phyloP scores from a whole-genome alignment of 2,329 filamentous ascomycete species.

The Talaromyces sp. region DNA sequence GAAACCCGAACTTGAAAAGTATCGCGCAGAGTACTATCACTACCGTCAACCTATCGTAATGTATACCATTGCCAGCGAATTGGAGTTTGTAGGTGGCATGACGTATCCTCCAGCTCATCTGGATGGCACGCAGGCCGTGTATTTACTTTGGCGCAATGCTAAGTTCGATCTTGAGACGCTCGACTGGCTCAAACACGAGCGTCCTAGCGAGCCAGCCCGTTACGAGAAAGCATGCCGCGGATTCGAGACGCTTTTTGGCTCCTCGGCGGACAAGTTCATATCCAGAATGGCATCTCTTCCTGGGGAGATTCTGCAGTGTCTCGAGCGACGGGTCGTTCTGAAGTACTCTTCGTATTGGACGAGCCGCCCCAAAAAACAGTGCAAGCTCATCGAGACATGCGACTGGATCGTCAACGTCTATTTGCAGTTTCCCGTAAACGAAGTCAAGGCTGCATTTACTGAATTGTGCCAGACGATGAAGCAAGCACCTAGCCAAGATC shows the following conservation, averaged over 20 bases:
- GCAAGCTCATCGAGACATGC: neutral
- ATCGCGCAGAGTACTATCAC: neutral
- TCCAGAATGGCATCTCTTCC: neutral
- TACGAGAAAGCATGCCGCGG: neutral
- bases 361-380: neutral
- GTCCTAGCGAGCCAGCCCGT: neutral
- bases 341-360: neutral
- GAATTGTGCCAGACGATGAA: neutral
- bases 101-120: neutral
- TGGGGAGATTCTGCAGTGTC: conserved; percentile 3
- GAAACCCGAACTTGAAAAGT: neutral
- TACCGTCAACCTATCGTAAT: neutral
- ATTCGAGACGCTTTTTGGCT: neutral
- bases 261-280: neutral
- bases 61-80: neutral
- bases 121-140: neutral
- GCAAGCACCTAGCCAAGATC: neutral
- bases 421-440: neutral
- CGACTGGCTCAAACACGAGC: neutral
- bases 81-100: neutral
- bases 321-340: neutral
- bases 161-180: neutral
- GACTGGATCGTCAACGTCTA: neutral
- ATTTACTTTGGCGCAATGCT: neutral
- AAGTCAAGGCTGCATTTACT: neutral